phyloP scores from a whole-genome alignment of 148 eudicot genomes.

The Camellia lanceoleosa region DNA sequence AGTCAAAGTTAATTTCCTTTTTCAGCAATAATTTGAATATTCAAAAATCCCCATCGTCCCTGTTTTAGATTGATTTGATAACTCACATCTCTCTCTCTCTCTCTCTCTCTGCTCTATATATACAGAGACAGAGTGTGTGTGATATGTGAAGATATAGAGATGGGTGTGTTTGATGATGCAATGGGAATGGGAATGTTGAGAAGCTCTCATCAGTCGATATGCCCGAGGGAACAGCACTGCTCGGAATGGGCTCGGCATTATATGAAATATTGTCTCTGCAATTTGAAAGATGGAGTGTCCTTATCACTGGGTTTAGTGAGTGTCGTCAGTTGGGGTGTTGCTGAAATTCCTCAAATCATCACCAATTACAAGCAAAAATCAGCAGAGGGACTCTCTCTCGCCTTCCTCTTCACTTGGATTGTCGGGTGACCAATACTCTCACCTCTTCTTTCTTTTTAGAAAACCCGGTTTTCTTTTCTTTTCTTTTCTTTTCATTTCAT shows the following conservation, averaged over 20 bases:
- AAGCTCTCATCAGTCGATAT: slow-evolving; percentile 16
- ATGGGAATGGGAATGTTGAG: slow-evolving; percentile 23
- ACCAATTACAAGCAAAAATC: slow-evolving; percentile 65
- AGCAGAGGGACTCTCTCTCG: slow-evolving; percentile 62
- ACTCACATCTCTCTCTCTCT: no score
- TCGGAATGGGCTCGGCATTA: slow-evolving; percentile 46
- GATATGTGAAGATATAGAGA: neutral
- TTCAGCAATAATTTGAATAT: neutral
- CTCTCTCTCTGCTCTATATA: no score
- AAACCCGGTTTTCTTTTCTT: neutral
- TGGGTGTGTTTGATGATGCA: slow-evolving; percentile 11
- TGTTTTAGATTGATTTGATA: neutral
- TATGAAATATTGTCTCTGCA: slow-evolving; percentile 53
- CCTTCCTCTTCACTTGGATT: slow-evolving; percentile 75
- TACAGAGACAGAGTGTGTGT: no score
- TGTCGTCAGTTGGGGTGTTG: slow-evolving; percentile 62
- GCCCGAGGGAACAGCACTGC: slow-evolving; percentile 35
- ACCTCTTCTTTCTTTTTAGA: no score
- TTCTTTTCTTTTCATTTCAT: neutral
- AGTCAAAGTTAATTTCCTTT: neutral
- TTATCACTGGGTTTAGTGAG: slow-evolving; percentile 58
- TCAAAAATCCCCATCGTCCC: neutral
- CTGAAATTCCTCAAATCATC: slow-evolving; percentile 80
- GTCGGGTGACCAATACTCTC: slow-evolving; percentile 39
- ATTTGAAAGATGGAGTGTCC: slow-evolving; percentile 40